These are phyloP conservation scores for Heracleum sosnowskyi DNA, from an alignment of 129 eudicot genomes.

Conservation along the genomic window DNA sequence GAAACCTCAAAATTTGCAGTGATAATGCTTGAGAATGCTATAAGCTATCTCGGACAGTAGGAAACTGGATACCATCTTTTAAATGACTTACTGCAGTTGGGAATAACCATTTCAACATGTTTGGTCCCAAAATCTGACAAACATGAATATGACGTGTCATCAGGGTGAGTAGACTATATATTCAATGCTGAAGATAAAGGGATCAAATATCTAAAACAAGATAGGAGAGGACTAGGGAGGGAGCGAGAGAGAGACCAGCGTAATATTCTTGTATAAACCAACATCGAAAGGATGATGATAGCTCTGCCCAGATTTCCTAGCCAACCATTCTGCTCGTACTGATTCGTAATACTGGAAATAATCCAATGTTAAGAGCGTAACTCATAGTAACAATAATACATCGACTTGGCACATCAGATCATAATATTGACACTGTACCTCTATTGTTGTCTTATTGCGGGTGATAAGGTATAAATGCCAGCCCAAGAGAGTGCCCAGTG, in stretches of 20 bases:
- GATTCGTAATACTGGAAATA: constrained; percentile 52
- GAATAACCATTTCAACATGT: constrained; percentile 60
- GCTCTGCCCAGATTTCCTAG: constrained; percentile 63
- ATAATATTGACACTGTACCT: constrained; percentile 33
- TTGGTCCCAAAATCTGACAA: constrained; percentile 66
- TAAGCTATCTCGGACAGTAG: constrained; percentile 50
- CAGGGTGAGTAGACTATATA: not conserved
- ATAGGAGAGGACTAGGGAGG: constrained; percentile 5
- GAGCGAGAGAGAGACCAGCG: constrained; percentile 38
- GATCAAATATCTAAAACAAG: not conserved
- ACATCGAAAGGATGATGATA: constrained; percentile 68
- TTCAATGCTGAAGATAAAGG: not conserved
- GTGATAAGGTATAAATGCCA: constrained; percentile 69
- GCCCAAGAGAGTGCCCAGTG: constrained; percentile 55
- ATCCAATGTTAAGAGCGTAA: constrained; percentile 11
- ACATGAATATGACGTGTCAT: not conserved
- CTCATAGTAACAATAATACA: not conserved
- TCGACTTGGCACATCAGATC: not conserved
- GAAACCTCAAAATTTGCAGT: not conserved
- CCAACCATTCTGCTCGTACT: constrained; percentile 73
- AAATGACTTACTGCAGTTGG: constrained; percentile 68
- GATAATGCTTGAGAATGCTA: constrained; percentile 14
- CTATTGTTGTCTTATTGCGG: constrained; percentile 81
- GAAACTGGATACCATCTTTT: constrained; percentile 76
- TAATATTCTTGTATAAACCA: constrained; percentile 56